These are phyloP conservation scores for Russula sp. DNA, from an alignment of 768 basidiomycete species.

Conservation along the genomic window DNA sequence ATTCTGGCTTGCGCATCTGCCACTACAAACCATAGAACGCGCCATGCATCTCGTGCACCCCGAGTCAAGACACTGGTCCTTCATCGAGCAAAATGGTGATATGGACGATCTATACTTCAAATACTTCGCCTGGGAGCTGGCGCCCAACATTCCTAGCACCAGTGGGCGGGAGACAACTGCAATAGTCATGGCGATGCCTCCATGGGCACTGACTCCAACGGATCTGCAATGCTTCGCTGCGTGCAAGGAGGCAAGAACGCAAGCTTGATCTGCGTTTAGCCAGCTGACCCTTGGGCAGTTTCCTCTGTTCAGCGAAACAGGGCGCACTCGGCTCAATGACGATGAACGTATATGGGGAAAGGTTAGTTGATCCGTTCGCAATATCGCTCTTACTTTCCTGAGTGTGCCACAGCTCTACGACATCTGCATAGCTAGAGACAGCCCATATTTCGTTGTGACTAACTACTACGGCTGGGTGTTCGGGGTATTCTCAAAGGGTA, in stretches of 20 bases:
- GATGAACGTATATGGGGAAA: slow-evolving; percentile 23
- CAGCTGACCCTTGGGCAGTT: slow-evolving; percentile 13
- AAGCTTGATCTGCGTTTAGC: background rate
- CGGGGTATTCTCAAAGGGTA: slow-evolving; percentile 25
- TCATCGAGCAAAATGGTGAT: slow-evolving; percentile 17
- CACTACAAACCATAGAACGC: slow-evolving; percentile 19
- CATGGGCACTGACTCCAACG: slow-evolving; percentile 18
- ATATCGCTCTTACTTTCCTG: background rate
- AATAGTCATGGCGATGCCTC: slow-evolving; percentile 22
- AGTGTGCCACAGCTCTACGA: slow-evolving; percentile 22
- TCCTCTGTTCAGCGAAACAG: slow-evolving; percentile 4
- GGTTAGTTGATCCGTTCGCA: background rate
- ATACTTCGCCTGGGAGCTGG: slow-evolving; percentile 17
- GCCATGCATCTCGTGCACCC: slow-evolving; percentile 19
- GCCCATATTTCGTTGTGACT: slow-evolving; percentile 25
- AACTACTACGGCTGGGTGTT: slow-evolving; percentile 27
- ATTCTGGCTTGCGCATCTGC: slow-evolving; percentile 18
- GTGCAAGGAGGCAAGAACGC: slow-evolving; percentile 15
- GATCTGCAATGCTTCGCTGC: slow-evolving; percentile 18
- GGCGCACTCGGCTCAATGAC: slow-evolving; percentile 4
- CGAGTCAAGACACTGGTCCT: slow-evolving; percentile 10
- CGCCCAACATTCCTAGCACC: background rate
- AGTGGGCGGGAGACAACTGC: slow-evolving; percentile 9
- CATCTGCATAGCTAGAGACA: slow-evolving; percentile 21
- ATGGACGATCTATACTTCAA: slow-evolving; percentile 13